A percentile compares a stretch with the other conserved stretches of the same genome.
Evolutionary conservation across 1,284 basidiomycete species (phyloP).

Genomic region (Stygiomarasmius scandens): DNA sequence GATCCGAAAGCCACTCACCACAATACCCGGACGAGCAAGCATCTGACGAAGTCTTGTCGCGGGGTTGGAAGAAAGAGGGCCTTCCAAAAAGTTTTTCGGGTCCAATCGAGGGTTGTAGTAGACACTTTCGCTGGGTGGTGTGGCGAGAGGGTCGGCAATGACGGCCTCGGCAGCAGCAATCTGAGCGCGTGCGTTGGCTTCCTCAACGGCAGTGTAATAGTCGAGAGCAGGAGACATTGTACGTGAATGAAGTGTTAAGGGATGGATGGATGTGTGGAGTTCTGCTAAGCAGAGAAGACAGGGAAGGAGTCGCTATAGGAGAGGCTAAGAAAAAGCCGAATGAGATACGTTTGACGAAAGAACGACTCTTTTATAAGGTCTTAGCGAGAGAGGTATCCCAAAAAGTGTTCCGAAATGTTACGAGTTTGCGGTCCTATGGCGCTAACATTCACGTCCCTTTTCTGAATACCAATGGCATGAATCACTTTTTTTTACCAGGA

Average conservation of each 20-base stretch:
- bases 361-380: background rate
- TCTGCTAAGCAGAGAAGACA: background rate
- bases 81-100: constrained; percentile 69
- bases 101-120: constrained; percentile 66
- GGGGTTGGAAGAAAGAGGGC: constrained; percentile 66
- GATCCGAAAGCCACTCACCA: constrained; percentile 46
- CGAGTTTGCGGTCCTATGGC: too few relatives aligned
- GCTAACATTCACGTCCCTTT: too few relatives aligned
- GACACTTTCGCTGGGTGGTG: constrained; percentile 11
- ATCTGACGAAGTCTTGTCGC: constrained; percentile 75
- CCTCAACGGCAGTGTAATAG: constrained; percentile 26
- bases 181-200: constrained; percentile 10
- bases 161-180: constrained; percentile 2
- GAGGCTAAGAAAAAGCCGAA: background rate
- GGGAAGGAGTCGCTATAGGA: background rate
- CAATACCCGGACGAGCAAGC: constrained; percentile 76
- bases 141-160: constrained; percentile 11
- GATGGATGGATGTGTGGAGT: background rate
- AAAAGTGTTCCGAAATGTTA: background rate
- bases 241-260: background rate
- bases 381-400: background rate
- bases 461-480: too few relatives aligned
- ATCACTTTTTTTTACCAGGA: too few relatives aligned
- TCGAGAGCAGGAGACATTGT: constrained; percentile 29
- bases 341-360: background rate